A percentile compares a stretch with the other conserved stretches of the same genome.
phyloP scores from a whole-genome alignment of 148 eudicot genomes.

The Spergularia marina region DNA sequence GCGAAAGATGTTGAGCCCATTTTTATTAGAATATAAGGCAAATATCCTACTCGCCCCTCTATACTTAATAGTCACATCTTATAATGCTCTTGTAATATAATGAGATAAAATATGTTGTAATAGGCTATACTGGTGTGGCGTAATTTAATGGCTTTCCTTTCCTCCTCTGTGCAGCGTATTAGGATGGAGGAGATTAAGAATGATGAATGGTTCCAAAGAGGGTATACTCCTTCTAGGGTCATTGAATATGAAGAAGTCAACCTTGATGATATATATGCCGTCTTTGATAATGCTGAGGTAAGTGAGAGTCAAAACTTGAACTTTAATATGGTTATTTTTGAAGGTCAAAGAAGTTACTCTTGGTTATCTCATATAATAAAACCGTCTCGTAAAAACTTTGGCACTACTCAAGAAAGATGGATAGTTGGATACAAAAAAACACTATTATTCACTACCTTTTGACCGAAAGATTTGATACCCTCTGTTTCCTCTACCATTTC shows the following conservation, averaged over 20 bases:
- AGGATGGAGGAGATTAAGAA: constrained; percentile 74
- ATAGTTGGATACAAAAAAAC: too few relatives aligned
- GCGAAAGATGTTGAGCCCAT: too few relatives aligned
- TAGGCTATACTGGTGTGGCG: background rate
- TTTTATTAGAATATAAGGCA: too few relatives aligned
- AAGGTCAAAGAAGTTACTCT: too few relatives aligned
- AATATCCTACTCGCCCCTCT: too few relatives aligned
- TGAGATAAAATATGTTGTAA: background rate
- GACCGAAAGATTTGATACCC: too few relatives aligned
- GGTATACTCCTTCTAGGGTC: constrained; percentile 67
- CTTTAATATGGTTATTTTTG: too few relatives aligned
- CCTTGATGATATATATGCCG: constrained; percentile 91
- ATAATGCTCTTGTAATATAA: background rate
- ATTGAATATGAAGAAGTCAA: constrained; percentile 87
- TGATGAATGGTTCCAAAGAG: constrained; percentile 88
- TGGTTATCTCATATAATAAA: too few relatives aligned
- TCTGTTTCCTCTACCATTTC: too few relatives aligned
- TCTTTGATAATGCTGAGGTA: constrained; percentile 90
- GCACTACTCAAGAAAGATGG: too few relatives aligned
- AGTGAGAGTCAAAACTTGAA: constrained; percentile 15
- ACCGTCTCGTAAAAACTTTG: too few relatives aligned
- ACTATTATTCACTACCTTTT: too few relatives aligned
- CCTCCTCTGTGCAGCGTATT: constrained; percentile 56
- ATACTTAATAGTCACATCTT: background rate
- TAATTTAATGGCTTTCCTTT: background rate